phyloP scores from a whole-genome alignment of 164 flowering plant genomes.

The Litsea cubeba region DNA sequence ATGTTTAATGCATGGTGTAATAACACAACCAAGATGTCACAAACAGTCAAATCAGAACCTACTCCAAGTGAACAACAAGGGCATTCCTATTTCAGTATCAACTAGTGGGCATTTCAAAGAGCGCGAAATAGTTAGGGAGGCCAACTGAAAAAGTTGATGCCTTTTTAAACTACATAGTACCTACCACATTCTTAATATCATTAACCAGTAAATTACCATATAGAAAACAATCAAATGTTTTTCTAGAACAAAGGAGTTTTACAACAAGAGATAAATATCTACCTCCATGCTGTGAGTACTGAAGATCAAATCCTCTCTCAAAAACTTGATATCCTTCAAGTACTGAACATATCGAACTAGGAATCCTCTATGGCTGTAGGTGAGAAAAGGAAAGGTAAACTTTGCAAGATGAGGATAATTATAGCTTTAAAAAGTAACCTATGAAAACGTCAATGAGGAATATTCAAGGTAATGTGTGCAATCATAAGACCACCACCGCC shows the following conservation, averaged over 20 bases:
- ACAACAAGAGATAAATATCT: slow-evolving; percentile 4
- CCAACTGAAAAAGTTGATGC: neutral
- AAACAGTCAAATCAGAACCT: neutral
- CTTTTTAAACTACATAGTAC: neutral
- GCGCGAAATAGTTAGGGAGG: too few relatives aligned
- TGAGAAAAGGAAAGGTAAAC: slow-evolving; percentile 2
- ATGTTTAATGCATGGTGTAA: too few relatives aligned
- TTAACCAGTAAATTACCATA: neutral
- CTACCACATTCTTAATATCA: too few relatives aligned
- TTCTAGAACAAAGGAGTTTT: neutral
- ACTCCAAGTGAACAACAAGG: neutral
- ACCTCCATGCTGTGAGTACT: slow-evolving; percentile 94
- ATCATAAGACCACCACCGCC: too few relatives aligned
- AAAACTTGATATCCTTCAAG: slow-evolving; percentile 73
- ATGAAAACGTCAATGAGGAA: too few relatives aligned
- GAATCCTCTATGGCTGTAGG: slow-evolving; percentile 84
- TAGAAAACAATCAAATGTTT: neutral
- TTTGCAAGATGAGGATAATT: neutral
- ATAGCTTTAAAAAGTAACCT: too few relatives aligned
- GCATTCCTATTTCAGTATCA: neutral
- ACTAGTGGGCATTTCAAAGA: neutral
- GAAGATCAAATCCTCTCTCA: slow-evolving; percentile 84
- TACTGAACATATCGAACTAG: slow-evolving; percentile 57
- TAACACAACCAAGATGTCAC: neutral
- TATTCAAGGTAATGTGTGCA: too few relatives aligned